Evolutionary conservation across 176 grass and related monocot genomes (phyloP), one percentile per base, ranked within the genome.

Genomic region (Bolboschoenus planiculmis): DNA sequence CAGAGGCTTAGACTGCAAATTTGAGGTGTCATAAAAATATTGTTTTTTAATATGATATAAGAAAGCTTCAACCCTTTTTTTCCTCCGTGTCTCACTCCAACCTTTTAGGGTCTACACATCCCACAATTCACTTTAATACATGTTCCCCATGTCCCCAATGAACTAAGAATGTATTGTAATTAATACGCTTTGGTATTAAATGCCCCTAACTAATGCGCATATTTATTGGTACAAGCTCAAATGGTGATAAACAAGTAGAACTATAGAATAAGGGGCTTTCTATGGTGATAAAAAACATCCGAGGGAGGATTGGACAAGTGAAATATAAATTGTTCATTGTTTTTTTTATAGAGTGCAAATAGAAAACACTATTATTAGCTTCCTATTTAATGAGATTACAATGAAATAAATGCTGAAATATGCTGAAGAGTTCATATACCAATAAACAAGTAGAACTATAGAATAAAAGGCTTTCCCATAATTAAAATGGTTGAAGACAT

Each of bases 111-210:
- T 77, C 26, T 77, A 5, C 44, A 77, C 46, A 77, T 77, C 44
- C 72, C 46, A 53, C 15, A 77, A 77, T 64, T 63, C 43, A 82
- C 14, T 82, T 82, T 47, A 47, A 50, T 65, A 50, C 58, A 50
- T 82, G 79, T 46, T 64, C 60, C 60, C 37, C 60, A 65, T 57
- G 65, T 61, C 37, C 35, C 42, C 15, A 64, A 27, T 64, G 11
- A 48, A 37, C 18, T 33, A 65, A 43, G 13, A 7, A 65, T 8
- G 42, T 27, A n/a, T 56, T 10, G 76, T 47, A 82, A 82, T 82
- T 66, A 82, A 82, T 82, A 82, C 42, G 79, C 39, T 50, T 82
- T 82, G 7, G 56, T 10, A 82, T 65, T 82, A 42, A 82, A 82
- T 82, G 79, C 79, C 39, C 31, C 40, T 64, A 43, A 46, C 56